phyloP scores from a whole-genome alignment of 1,284 basidiomycete genomes.

The Leccinum variabile region DNA sequence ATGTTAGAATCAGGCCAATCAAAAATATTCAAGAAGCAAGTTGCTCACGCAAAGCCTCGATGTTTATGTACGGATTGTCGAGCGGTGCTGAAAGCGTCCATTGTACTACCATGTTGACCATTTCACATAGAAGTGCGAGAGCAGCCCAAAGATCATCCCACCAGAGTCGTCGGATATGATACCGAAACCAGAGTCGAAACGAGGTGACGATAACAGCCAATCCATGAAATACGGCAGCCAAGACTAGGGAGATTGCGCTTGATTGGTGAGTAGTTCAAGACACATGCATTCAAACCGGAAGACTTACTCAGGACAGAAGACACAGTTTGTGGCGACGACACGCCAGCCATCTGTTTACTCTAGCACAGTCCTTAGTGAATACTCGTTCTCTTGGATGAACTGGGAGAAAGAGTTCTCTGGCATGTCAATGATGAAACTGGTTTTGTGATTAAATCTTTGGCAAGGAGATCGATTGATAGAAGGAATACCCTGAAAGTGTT shows the following conservation, averaged over 20 bases:
- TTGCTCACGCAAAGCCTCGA: conserved; percentile 18
- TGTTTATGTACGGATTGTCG: conserved; percentile 7
- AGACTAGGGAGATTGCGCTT: conserved; percentile 15
- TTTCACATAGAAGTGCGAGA: conserved; percentile 22
- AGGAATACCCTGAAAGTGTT: conserved; percentile 27
- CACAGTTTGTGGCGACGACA: conserved; percentile 14
- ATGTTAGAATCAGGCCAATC: background rate
- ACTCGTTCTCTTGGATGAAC: background rate
- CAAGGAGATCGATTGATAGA: background rate
- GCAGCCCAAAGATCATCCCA: conserved; percentile 33
- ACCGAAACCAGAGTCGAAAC: conserved; percentile 33
- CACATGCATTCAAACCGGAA: background rate
- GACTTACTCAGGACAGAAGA: conserved; percentile 22
- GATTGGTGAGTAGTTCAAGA: conserved; percentile 1
- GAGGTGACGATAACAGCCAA: conserved; percentile 21
- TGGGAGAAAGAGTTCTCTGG: background rate
- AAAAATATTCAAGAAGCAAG: background rate
- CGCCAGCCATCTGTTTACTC: conserved; percentile 11
- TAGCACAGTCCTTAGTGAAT: background rate
- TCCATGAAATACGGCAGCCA: conserved; percentile 22
- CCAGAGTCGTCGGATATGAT: conserved; percentile 26
- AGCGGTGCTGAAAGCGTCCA: conserved; percentile 26
- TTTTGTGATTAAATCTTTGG: background rate
- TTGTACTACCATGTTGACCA: conserved; percentile 7
- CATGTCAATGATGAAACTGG: background rate